Percentiles rank a stretch among this genome's conserved stretches.
phyloP scores from a whole-genome alignment of 116 monocot genomes.

The Trichopus zeylanicus region DNA sequence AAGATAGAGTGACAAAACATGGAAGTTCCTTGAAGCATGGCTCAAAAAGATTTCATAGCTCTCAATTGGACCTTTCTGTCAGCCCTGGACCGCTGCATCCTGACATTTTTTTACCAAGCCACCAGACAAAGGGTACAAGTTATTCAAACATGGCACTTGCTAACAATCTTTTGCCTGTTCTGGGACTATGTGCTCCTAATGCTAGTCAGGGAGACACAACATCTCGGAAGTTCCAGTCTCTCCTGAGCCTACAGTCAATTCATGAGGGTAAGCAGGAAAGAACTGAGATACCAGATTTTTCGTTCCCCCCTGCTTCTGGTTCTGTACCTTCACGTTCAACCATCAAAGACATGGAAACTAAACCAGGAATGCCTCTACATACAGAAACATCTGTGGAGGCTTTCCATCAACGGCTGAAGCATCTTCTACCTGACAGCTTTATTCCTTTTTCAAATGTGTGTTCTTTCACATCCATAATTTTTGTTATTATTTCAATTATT shows the following conservation, averaged over 20 bases:
- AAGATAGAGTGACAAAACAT: slow-evolving; percentile 12
- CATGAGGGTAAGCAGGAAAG: slow-evolving; percentile 24
- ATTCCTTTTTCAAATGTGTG: slow-evolving; percentile 66
- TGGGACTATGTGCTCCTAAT: slow-evolving; percentile 92
- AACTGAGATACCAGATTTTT: slow-evolving; percentile 25
- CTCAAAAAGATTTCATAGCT: slow-evolving; percentile 25
- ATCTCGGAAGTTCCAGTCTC: slow-evolving; percentile 19
- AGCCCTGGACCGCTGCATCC: slow-evolving; percentile 21
- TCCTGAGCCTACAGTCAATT: slow-evolving; percentile 9
- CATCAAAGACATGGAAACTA: slow-evolving; percentile 14
- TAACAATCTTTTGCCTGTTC: slow-evolving; percentile 54
- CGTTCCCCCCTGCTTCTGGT: slow-evolving; percentile 17
- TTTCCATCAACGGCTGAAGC: slow-evolving; percentile 33
- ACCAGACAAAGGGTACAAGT: slow-evolving; percentile 17
- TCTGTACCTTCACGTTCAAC: slow-evolving; percentile 20
- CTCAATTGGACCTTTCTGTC: slow-evolving; percentile 35
- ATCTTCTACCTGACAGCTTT: slow-evolving; percentile 38
- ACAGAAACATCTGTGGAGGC: slow-evolving; percentile 29
- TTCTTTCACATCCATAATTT: slow-evolving; percentile 8
- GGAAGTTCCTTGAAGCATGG: slow-evolving; percentile 32
- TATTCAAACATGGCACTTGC: slow-evolving; percentile 20
- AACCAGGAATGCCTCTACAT: slow-evolving; percentile 15
- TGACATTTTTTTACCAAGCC: slow-evolving; percentile 26
- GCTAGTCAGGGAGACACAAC: slow-evolving; percentile 32
- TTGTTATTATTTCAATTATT: background rate